phyloP scores from a whole-genome alignment of 345 rosid genomes.

The Rhizophora apiculata region DNA sequence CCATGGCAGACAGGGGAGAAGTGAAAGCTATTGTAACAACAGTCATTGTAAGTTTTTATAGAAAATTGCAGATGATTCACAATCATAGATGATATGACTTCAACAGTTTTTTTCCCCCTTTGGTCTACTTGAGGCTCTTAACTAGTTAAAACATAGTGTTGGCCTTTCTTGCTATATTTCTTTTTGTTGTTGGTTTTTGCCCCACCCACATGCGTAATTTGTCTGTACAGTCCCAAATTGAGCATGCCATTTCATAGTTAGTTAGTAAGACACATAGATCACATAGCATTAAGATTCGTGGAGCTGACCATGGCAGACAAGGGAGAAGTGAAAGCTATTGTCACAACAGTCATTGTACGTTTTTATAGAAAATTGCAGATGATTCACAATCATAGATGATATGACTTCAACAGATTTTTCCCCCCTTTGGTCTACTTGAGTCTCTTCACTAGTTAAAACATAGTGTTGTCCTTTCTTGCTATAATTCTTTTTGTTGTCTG shows the following conservation, averaged over 20 bases:
- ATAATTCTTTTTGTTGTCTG: background rate
- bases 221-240: too few species aligned
- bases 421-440: too few species aligned
- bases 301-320: constrained; percentile 82
- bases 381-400: background rate
- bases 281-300: constrained; percentile 56
- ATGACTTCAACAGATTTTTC: background rate
- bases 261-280: constrained; percentile 44
- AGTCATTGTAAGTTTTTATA: constrained; percentile 60
- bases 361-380: background rate
- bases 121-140: too few species aligned
- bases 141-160: too few species aligned
- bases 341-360: constrained; percentile 83
- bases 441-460: too few species aligned
- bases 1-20: constrained; percentile 84
- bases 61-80: background rate
- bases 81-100: background rate
- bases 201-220: too few species aligned
- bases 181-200: background rate
- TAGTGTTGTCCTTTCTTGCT: background rate
- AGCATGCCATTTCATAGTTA: background rate
- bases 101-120: background rate
- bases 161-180: background rate
- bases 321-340: constrained; percentile 74
- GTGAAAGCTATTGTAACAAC: constrained; percentile 73